Evolutionary conservation across 176 grass and related monocot genomes (phyloP).

Genomic region (Zoysia japonica): DNA sequence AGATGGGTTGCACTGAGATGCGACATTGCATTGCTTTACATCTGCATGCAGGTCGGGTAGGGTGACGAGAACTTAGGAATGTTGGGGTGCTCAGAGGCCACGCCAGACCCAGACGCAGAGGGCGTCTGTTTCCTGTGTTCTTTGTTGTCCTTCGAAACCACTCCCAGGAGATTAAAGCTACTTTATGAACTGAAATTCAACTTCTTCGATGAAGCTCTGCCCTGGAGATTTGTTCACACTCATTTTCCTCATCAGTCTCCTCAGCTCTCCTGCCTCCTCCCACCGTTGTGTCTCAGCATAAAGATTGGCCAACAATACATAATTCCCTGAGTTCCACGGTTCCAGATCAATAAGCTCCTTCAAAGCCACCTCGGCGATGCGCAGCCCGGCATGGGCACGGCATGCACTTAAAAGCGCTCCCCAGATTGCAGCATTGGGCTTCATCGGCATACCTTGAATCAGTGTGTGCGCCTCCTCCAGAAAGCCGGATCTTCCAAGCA

Average conservation of each 20-base stretch:
- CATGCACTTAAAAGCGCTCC: constrained; percentile 58
- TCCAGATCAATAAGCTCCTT: constrained; percentile 72
- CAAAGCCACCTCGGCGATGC: constrained; percentile 52
- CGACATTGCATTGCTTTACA: too few relatives aligned
- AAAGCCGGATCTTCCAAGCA: constrained; percentile 56
- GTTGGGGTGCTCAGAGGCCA: too few relatives aligned
- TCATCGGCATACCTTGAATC: constrained; percentile 53
- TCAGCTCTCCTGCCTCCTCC: constrained; percentile 53
- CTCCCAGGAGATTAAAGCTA: too few relatives aligned
- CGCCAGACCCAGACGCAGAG: too few relatives aligned
- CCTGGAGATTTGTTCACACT: constrained; percentile 56
- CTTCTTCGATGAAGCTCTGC: constrained; percentile 48
- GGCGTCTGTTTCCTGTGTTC: too few relatives aligned
- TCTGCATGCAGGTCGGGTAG: too few relatives aligned
- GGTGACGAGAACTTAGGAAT: too few relatives aligned
- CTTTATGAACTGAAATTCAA: constrained; percentile 21
- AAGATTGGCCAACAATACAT: constrained; percentile 62
- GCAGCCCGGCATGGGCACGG: constrained; percentile 37
- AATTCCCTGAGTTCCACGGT: constrained; percentile 65
- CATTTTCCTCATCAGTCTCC: constrained; percentile 59
- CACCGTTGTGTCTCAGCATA: constrained; percentile 49
- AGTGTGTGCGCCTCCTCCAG: constrained; percentile 48
- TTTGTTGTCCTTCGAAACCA: too few relatives aligned
- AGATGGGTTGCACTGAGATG: too few relatives aligned
- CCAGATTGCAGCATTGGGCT: constrained; percentile 59